A percentile compares a stretch with the other conserved stretches of the same genome.
Conservation (phyloP, 441 rosid genomes). For the Populus hybrid region DNA sequence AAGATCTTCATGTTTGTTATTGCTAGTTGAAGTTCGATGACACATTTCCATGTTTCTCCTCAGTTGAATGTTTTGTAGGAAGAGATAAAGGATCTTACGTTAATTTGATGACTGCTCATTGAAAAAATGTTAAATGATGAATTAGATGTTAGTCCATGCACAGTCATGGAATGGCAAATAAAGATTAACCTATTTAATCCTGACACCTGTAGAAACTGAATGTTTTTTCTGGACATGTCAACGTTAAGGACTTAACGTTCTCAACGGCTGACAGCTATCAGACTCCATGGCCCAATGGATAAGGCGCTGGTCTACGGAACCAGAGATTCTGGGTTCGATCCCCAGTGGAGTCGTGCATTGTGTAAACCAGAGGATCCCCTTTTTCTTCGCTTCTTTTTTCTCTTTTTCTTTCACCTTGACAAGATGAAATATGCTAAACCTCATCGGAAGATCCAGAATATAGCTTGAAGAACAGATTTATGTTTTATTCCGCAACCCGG, state of each 20-base stretch:
- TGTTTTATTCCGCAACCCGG: neutral
- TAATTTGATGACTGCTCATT: too few species aligned
- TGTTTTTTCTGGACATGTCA: too few species aligned
- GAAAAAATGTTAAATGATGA: too few species aligned
- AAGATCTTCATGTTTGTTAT: neutral
- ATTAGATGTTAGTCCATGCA: neutral
- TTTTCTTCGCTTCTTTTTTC: neutral
- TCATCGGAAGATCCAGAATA: neutral
- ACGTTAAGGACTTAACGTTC: too few species aligned
- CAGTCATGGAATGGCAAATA: neutral
- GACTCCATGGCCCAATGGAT: conserved; percentile 93
- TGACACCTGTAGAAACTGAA: too few species aligned
- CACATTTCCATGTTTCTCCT: neutral
- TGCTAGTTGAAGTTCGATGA: neutral
- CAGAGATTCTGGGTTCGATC: conserved; percentile 63
- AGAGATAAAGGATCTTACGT: neutral
- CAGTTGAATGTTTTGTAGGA: neutral
- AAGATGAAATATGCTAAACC: too few species aligned
- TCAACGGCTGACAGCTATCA: too few species aligned
- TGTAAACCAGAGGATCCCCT: conserved; percentile 44
- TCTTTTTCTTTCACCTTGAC: neutral
- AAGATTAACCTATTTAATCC: neutral
- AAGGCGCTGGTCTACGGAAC: conserved; percentile 99
- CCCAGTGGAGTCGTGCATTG: conserved; percentile 19
- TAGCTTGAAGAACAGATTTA: neutral